Percentiles rank a stretch among this genome's conserved stretches.
These are phyloP conservation scores for Chlorella sp. DNA, from an alignment of 139 green algal species.

Conservation along the genomic window DNA sequence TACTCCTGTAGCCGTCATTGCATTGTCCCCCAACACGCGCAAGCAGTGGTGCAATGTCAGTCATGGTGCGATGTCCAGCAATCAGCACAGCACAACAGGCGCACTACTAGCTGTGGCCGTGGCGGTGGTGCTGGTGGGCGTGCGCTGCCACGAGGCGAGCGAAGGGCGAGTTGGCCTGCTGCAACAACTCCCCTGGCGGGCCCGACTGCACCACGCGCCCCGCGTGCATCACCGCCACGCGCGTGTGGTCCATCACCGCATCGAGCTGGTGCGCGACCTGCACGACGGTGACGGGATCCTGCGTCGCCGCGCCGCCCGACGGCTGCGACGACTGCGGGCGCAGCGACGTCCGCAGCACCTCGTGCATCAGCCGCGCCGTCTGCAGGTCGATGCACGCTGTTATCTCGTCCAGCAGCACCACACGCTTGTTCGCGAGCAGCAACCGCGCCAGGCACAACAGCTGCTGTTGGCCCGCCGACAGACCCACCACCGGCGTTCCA, in stretches of 20 bases:
- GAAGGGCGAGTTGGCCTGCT: too few relatives aligned
- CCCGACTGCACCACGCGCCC: constrained; percentile 15
- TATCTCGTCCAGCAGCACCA: constrained; percentile 71
- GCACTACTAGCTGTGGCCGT: too few relatives aligned
- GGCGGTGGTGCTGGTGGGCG: too few relatives aligned
- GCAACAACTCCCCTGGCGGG: background rate
- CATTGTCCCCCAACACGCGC: too few relatives aligned
- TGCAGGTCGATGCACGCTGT: constrained; percentile 49
- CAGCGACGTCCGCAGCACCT: constrained; percentile 9
- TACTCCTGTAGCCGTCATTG: too few relatives aligned
- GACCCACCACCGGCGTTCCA: too few relatives aligned
- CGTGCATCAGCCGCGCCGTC: constrained; percentile 50
- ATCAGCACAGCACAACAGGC: too few relatives aligned
- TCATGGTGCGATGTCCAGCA: too few relatives aligned
- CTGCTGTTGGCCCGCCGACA: constrained; percentile 66
- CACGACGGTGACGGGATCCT: background rate
- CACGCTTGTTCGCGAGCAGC: constrained; percentile 50
- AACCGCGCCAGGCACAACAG: constrained; percentile 68
- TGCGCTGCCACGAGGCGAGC: too few relatives aligned
- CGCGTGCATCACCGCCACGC: constrained; percentile 55
- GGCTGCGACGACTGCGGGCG: too few relatives aligned
- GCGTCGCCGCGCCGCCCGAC: too few relatives aligned
- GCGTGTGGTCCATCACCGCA: constrained; percentile 38
- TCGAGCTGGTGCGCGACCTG: constrained; percentile 55
- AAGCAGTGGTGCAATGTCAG: too few relatives aligned